Conservation (phyloP, 2,329 filamentous ascomycete genomes). For the Beauveria rudraprayagi region DNA sequence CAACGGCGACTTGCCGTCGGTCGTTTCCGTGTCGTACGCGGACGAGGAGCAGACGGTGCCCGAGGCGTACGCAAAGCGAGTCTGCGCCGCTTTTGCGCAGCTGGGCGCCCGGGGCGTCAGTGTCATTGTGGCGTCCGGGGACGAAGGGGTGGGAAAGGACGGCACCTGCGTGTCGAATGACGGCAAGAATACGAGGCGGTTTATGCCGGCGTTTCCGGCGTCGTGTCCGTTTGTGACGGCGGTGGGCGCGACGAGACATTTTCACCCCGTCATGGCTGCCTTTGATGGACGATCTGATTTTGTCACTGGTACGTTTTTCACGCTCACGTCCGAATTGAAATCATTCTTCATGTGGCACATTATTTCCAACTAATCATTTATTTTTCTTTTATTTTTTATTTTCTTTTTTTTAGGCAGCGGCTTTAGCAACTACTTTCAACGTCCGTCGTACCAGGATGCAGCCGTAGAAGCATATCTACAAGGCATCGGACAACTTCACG, state of each 20-base stretch:
- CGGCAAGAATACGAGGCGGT: conserved; percentile 28
- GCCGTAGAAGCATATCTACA: conserved; percentile 35
- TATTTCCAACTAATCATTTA: neutral
- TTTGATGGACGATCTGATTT: conserved; percentile 40
- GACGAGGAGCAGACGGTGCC: conserved; percentile 58
- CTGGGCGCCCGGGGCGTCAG: conserved; percentile 56
- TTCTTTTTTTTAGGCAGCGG: neutral
- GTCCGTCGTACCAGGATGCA: neutral
- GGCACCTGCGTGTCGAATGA: conserved; percentile 4
- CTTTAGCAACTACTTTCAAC: conserved; percentile 25
- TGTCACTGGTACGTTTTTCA: neutral
- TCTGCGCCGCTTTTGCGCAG: conserved; percentile 54
- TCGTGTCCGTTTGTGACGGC: conserved; percentile 48
- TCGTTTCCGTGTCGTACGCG: conserved; percentile 59
- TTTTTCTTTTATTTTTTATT: accelerated
- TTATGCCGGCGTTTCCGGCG: conserved; percentile 19
- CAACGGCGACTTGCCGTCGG: conserved; percentile 42
- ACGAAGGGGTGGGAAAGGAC: conserved; percentile 22
- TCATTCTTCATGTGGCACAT: neutral
- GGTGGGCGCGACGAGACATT: conserved; percentile 42
- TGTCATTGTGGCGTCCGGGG: conserved; percentile 54
- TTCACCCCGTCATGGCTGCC: conserved; percentile 38
- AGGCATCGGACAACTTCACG: conserved; percentile 40
- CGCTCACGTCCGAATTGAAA: no score
- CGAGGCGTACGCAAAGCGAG: conserved; percentile 44